Conservation (phyloP, 2,329 filamentous ascomycete species). For the Alternaria novae-zelandiae region DNA sequence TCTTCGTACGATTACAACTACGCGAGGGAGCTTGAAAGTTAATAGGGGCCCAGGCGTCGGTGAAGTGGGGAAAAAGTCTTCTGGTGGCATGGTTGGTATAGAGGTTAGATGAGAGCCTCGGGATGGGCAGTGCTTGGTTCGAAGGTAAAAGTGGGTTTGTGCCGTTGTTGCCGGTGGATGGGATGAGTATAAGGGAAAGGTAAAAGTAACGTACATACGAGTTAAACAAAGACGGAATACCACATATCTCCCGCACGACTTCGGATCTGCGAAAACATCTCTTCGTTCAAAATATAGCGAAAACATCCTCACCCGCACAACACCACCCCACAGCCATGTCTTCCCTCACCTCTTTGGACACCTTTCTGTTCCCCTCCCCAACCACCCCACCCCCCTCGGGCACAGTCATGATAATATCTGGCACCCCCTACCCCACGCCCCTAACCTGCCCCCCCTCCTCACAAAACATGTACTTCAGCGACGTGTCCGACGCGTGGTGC, state of each 20-base stretch:
- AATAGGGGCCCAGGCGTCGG: neutral
- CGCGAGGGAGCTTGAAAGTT: neutral
- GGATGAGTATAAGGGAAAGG: neutral
- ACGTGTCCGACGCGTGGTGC: neutral
- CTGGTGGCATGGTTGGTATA: neutral
- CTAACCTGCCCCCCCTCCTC: neutral
- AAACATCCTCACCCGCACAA: neutral
- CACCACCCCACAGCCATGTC: neutral
- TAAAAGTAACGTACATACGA: neutral
- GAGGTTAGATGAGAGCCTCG: neutral
- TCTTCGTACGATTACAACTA: neutral
- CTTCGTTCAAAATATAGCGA: rapidly evolving
- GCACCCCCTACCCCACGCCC: neutral
- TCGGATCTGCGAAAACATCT: neutral
- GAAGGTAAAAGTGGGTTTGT: neutral
- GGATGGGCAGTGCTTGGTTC: neutral
- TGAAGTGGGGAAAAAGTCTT: neutral
- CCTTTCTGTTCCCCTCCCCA: neutral
- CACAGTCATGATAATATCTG: neutral
- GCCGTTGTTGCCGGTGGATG: neutral
- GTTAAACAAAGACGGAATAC: neutral
- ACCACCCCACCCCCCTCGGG: neutral
- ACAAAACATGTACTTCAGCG: neutral
- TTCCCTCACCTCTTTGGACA: neutral
- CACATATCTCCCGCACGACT: neutral